Conservation (phyloP, 768 basidiomycete genomes). For the Suillus occidentalis region DNA sequence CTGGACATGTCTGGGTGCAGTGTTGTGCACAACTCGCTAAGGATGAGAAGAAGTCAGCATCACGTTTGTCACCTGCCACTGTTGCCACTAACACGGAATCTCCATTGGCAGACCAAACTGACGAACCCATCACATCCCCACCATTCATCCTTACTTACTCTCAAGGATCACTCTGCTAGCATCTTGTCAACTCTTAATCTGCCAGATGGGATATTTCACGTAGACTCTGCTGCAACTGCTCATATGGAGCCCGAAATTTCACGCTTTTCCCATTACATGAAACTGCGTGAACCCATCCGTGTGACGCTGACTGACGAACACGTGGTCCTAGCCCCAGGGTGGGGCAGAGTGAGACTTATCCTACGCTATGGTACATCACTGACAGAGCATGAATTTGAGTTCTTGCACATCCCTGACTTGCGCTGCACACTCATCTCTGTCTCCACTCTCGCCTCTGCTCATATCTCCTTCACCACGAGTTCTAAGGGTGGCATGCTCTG, state of each 20-base stretch:
- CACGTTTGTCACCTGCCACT: neutral
- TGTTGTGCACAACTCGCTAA: neutral
- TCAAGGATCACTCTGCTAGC: neutral
- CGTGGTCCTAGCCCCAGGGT: neutral
- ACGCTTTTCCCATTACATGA: neutral
- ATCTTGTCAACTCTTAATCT: neutral
- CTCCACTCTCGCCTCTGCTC: neutral
- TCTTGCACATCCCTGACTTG: neutral
- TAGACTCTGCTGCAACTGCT: neutral
- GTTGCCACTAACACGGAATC: neutral
- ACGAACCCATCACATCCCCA: rapidly evolving
- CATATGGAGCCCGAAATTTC: neutral
- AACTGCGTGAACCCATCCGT: neutral
- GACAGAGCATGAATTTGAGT: neutral
- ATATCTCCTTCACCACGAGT: neutral
- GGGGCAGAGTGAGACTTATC: neutral
- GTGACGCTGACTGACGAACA: neutral
- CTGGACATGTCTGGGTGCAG: neutral
- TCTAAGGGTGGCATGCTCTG: too few relatives aligned
- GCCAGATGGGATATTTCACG: rapidly evolving
- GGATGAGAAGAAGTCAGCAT: neutral
- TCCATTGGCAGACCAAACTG: neutral
- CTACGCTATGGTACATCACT: neutral
- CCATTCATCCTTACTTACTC: neutral
- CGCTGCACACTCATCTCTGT: neutral